Conservation (phyloP, 2,329 filamentous ascomycete species). For the Neophaeococcomyces mojaviensis region DNA sequence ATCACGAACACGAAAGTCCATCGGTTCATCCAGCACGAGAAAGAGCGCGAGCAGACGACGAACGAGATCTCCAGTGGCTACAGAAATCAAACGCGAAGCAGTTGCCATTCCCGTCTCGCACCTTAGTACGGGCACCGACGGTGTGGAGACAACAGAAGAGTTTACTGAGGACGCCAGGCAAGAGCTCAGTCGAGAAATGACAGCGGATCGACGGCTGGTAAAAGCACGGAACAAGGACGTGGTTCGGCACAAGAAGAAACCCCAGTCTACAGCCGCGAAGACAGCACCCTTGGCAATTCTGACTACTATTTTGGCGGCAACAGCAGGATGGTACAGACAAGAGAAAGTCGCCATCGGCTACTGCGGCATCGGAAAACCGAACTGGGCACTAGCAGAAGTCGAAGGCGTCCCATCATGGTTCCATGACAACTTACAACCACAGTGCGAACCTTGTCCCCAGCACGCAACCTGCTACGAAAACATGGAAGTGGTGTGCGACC, state of each 20-base stretch:
- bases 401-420: slow-evolving; percentile 64
- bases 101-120: slow-evolving; percentile 44
- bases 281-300: slow-evolving; percentile 66
- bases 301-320: slow-evolving; percentile 60
- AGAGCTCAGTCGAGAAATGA: slow-evolving; percentile 65
- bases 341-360: slow-evolving; percentile 96
- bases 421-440: slow-evolving; percentile 57
- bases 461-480: slow-evolving; percentile 84
- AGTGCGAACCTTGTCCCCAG: slow-evolving; percentile 81
- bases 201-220: slow-evolving; percentile 38
- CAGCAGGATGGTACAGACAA: slow-evolving; percentile 78
- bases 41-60: slow-evolving; percentile 40
- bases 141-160: slow-evolving; percentile 71
- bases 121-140: slow-evolving; percentile 33
- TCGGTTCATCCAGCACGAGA: slow-evolving; percentile 15
- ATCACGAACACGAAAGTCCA: slow-evolving; percentile 36
- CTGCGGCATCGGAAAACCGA: slow-evolving; percentile 71
- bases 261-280: slow-evolving; percentile 46
- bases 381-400: slow-evolving; percentile 51
- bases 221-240: slow-evolving; percentile 20
- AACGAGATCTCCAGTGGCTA: slow-evolving; percentile 43
- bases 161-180: slow-evolving; percentile 88
- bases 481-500: slow-evolving; percentile 71
- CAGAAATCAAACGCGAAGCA: slow-evolving; percentile 44
- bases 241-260: slow-evolving; percentile 35